Evolutionary conservation across 495 filamentous ascomycete genomes (phyloP).

Genomic region (Gamarada debralockiae): DNA sequence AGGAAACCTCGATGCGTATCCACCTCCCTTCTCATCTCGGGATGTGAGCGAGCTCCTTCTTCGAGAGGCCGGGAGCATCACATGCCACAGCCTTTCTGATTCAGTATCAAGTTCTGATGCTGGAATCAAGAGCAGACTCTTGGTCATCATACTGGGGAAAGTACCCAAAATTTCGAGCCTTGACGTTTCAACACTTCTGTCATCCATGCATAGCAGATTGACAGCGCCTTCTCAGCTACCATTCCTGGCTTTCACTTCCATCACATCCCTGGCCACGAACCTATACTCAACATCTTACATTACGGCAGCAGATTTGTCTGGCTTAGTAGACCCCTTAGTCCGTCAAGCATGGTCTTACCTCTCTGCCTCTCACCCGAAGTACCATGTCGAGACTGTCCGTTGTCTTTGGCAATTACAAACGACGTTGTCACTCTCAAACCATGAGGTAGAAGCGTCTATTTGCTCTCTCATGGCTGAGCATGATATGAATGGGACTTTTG

Average conservation of each 20-base stretch:
- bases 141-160: constrained; percentile 56
- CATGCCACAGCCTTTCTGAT: constrained; percentile 40
- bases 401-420: constrained; percentile 82
- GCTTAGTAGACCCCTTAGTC: constrained; percentile 64
- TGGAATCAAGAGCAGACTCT: constrained; percentile 38
- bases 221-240: constrained; percentile 28
- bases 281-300: constrained; percentile 57
- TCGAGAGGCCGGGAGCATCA: constrained; percentile 53
- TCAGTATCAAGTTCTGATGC: constrained; percentile 35
- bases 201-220: constrained; percentile 47
- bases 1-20: constrained; percentile 45
- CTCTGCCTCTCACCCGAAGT: constrained; percentile 76
- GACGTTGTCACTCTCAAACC: constrained; percentile 40
- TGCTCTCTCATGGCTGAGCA: constrained; percentile 64
- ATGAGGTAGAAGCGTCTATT: constrained; percentile 74
- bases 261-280: constrained; percentile 57
- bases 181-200: constrained; percentile 49
- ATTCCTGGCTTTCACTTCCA: constrained; percentile 54
- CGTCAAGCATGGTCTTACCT: constrained; percentile 73
- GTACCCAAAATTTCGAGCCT: constrained; percentile 50
- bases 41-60: constrained; percentile 58
- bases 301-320: constrained; percentile 52
- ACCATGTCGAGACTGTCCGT: constrained; percentile 87
- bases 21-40: constrained; percentile 52
- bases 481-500: constrained; percentile 46